phyloP scores from a whole-genome alignment of 345 rosid genomes.

The Eucalyptus melliodora region DNA sequence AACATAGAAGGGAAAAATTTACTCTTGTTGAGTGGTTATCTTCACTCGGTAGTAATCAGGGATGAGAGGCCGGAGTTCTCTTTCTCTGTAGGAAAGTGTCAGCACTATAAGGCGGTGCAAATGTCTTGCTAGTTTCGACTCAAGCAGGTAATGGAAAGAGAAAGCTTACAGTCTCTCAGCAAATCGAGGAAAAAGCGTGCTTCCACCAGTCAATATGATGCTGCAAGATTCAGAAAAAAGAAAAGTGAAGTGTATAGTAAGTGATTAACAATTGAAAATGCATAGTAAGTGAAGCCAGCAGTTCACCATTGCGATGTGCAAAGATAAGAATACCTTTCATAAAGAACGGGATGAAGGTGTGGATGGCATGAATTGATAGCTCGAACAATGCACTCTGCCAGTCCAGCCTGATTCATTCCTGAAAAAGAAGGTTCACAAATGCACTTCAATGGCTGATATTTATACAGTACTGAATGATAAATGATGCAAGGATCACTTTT shows the following conservation, averaged over 20 bases:
- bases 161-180: slow-evolving; percentile 70
- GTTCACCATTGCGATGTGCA: not conserved
- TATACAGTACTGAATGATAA: not conserved
- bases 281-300: not conserved
- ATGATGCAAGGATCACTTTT: not conserved
- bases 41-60: slow-evolving; percentile 75
- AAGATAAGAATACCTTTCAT: slow-evolving; percentile 50
- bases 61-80: slow-evolving; percentile 91
- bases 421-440: not conserved
- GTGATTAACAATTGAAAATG: not conserved
- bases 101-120: not conserved
- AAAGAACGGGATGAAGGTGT: slow-evolving; percentile 76
- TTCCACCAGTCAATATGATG: slow-evolving; percentile 90
- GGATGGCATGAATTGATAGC: slow-evolving; percentile 80
- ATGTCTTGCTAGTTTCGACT: not conserved
- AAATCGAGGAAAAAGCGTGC: slow-evolving; percentile 73
- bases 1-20: slow-evolving; percentile 7
- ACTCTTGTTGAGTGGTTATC: slow-evolving; percentile 86
- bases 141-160: not conserved
- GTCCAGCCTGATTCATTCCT: slow-evolving; percentile 98
- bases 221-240: slow-evolving; percentile 24
- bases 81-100: slow-evolving; percentile 34
- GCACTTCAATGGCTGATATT: not conserved
- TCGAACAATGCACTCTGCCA: slow-evolving; percentile 92
- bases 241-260: not conserved